These are phyloP conservation scores for Byssoonygena ceratinophila DNA, from an alignment of 2,329 filamentous ascomycete species.

Conservation along the genomic window DNA sequence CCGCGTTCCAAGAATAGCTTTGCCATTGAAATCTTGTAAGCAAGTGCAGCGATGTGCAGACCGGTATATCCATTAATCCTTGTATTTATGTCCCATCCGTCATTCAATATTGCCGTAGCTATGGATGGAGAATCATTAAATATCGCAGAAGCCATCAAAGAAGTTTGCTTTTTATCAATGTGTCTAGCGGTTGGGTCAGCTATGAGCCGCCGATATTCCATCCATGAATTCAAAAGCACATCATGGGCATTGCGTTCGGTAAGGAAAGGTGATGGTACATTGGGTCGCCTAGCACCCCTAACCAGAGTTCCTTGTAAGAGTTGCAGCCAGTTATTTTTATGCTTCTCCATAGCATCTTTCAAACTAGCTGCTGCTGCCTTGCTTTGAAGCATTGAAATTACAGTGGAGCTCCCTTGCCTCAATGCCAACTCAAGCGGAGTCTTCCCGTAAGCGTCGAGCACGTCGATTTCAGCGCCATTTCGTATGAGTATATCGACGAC, in stretches of 20 bases:
- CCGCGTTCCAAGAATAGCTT: background rate
- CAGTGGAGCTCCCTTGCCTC: background rate
- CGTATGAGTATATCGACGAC: conserved; percentile 9
- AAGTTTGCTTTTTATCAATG: background rate
- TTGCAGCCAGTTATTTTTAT: background rate
- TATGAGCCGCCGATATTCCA: background rate
- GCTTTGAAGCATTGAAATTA: conserved; percentile 3
- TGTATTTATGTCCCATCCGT: conserved; percentile 2
- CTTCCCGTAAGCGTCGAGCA: background rate
- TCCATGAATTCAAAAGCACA: background rate
- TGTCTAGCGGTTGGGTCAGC: background rate
- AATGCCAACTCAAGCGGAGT: conserved; percentile 10
- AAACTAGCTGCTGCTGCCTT: conserved; percentile 5
- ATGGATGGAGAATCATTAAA: background rate
- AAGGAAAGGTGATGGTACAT: background rate
- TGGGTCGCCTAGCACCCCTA: background rate
- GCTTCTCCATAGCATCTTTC: background rate
- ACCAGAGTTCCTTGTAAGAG: background rate
- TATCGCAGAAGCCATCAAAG: background rate
- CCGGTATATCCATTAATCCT: background rate
- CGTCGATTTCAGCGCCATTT: conserved; percentile 11
- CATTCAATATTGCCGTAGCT: background rate
- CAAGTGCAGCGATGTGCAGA: background rate
- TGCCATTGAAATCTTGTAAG: background rate
- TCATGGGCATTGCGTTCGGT: background rate